Evolutionary conservation across 805 yeast genomes (phyloP).

Genomic region (Kurtzmaniella fragi): DNA sequence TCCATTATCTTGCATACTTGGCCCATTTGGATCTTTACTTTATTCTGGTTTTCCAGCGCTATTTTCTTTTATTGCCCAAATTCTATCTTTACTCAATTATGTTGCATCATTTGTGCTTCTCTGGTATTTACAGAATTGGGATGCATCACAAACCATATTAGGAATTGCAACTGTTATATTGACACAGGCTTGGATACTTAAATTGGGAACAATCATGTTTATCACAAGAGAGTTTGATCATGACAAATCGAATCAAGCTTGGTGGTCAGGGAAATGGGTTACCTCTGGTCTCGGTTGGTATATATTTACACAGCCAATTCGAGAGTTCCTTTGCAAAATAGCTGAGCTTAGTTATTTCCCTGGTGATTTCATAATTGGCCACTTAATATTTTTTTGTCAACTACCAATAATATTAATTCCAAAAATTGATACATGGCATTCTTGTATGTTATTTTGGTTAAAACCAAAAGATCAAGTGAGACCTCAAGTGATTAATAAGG

Average conservation of each 20-base stretch:
- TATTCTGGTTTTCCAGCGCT: conserved; percentile 43
- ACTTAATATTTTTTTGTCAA: conserved; percentile 51
- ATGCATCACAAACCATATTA: conserved; percentile 51
- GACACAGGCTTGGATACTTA: conserved; percentile 56
- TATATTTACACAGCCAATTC: conserved; percentile 53
- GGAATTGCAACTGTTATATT: conserved; percentile 55
- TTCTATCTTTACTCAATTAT: conserved; percentile 48
- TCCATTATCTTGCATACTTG: conserved; percentile 41
- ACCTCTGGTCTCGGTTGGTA: conserved; percentile 59
- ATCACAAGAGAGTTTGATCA: conserved; percentile 60
- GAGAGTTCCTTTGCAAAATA: conserved; percentile 60
- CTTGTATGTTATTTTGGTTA: conserved; percentile 64
- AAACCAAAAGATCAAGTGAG: conserved; percentile 50
- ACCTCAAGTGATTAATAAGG: conserved; percentile 40
- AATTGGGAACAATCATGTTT: conserved; percentile 42
- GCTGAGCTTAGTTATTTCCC: conserved; percentile 67
- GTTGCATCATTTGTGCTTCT: conserved; percentile 54
- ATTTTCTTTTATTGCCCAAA: conserved; percentile 55
- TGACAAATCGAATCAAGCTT: conserved; percentile 55
- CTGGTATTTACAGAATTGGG: conserved; percentile 67
- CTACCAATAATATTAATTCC: conserved; percentile 61
- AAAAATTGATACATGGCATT: conserved; percentile 60
- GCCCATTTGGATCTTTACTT: conserved; percentile 45
- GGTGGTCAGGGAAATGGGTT: conserved; percentile 68
- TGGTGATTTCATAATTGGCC: conserved; percentile 58